Evolutionary conservation across 73 alveolate genomes (phyloP).

Genomic region (Tetrahymena malaccensis): DNA sequence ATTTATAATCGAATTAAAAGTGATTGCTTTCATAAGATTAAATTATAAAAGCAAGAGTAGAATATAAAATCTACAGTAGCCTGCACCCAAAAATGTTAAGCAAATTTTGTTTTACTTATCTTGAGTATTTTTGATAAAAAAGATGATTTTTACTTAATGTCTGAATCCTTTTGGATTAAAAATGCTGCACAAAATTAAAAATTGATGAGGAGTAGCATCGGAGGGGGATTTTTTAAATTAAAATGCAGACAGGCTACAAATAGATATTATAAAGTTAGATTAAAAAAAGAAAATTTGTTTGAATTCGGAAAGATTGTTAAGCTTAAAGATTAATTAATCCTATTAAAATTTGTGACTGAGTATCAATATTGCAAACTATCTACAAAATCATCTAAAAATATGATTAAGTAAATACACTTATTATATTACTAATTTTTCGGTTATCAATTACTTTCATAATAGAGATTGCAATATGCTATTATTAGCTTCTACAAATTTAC

Average conservation of each 20-base stretch:
- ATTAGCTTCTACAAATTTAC: neutral
- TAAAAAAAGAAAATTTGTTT: neutral
- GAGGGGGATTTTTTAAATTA: neutral
- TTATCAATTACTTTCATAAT: neutral
- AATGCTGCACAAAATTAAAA: neutral
- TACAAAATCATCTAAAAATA: neutral
- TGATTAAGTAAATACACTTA: neutral
- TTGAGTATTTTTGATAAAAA: neutral
- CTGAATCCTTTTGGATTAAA: neutral
- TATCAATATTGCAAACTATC: neutral
- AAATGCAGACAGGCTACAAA: neutral
- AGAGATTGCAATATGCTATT: neutral
- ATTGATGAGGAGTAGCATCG: neutral
- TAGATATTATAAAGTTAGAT: neutral
- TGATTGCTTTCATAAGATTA: neutral
- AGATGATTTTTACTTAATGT: neutral
- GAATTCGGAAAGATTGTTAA: neutral
- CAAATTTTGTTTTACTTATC: neutral
- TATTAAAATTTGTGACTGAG: neutral
- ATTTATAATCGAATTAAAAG: neutral
- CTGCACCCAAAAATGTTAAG: neutral
- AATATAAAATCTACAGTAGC: neutral
- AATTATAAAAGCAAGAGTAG: neutral
- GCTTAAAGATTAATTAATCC: neutral
- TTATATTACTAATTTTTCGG: neutral